These are phyloP conservation scores for Ceratobasidium sp. DNA, from an alignment of 1,284 basidiomycete species.

Conservation along the genomic window DNA sequence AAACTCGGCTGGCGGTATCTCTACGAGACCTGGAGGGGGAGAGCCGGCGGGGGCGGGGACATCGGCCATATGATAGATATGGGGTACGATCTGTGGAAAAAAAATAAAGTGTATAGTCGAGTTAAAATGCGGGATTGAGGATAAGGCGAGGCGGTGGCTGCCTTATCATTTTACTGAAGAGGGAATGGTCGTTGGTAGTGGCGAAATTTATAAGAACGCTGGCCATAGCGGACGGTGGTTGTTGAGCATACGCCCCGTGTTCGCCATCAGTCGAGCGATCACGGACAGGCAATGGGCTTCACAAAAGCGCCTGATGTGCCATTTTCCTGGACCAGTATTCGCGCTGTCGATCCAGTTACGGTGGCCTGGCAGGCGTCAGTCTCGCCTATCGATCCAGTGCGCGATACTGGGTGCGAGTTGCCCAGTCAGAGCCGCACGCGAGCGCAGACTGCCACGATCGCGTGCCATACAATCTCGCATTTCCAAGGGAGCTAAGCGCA, in stretches of 20 bases:
- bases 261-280: constrained; percentile 45
- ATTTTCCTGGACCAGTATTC: constrained; percentile 44
- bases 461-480: constrained; percentile 29
- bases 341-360: constrained; percentile 27
- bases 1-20: constrained; percentile 14
- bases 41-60: neutral
- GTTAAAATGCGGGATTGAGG: constrained; percentile 35
- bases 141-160: constrained; percentile 40
- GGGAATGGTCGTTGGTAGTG: constrained; percentile 40
- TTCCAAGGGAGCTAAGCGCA: constrained; percentile 43
- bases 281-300: constrained; percentile 41
- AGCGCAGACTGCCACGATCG: constrained; percentile 28
- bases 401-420: constrained; percentile 35
- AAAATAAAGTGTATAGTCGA: too few relatives aligned
- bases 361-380: neutral
- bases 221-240: constrained; percentile 35
- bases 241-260: constrained; percentile 41
- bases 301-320: constrained; percentile 45
- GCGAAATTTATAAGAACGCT: constrained; percentile 45
- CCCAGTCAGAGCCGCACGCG: constrained; percentile 32
- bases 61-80: constrained; percentile 48
- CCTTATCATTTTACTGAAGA: constrained; percentile 44
- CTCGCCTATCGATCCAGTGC: constrained; percentile 41
- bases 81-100: constrained; percentile 36
- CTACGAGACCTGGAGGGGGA: constrained; percentile 7